Evolutionary conservation across 2,329 filamentous ascomycete genomes (phyloP), one percentile per base, ranked within the genome.

Genomic region (Xylariaceae sp.): DNA sequence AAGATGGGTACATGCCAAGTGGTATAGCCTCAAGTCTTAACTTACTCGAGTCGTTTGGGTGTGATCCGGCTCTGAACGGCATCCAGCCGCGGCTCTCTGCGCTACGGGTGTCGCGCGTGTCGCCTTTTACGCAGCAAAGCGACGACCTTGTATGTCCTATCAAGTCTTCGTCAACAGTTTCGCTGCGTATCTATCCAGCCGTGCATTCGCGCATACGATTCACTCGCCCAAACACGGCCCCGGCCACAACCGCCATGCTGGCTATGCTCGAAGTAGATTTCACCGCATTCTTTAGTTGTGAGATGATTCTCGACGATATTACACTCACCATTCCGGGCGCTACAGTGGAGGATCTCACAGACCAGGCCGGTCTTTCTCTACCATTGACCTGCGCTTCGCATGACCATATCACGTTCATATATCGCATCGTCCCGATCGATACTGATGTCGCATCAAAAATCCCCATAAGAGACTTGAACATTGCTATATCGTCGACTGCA

Each of bases 321-420:
- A 67, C 77, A 1, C 74, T 92, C 34, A 73, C 76, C 1, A 76
- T 90, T 11, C 74, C 77, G 37, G 83, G 85, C 23, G 86, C 85
- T 51, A 74, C 73, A 11, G 80, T 88, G 15, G 80, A 86, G 57
- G 77, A 83, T 59, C 78, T 88, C 11, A 84, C 82, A 62, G 73
- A 74, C 44, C 72, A 78, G 50, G 74, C 78, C 1, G 80, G 78
- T 30, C 72, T 84, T 62, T 62, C 68, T n/a, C 74, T 88, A 17
- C 83, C 85, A 3, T 75, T 88, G 30, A 77, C 78, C 48, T 87
- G 86, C 69, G 84, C 85, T 11, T 83, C 88, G 13, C 86, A 88
- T 66, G 89, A 93, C 69, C 88, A 92, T 71, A 76, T 90, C 62
- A 89, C 88, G 1, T 85, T 91, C 66, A 77, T 92, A 56, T 93